Conservation (phyloP, 305 asterid genomes). For the Plantago coronopus region DNA sequence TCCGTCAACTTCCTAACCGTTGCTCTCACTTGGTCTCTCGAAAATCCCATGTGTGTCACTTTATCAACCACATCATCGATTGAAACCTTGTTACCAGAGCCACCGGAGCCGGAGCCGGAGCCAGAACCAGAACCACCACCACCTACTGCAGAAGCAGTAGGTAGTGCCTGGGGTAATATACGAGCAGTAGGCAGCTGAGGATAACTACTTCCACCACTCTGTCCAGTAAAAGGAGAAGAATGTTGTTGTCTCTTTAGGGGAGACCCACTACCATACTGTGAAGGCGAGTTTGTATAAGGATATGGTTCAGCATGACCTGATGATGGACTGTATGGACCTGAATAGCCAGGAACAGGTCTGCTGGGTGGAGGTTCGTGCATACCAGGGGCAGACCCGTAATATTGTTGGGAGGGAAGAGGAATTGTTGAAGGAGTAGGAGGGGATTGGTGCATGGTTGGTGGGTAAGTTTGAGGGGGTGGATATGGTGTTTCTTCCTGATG, state of each 20-base stretch:
- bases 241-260: conserved; percentile 55
- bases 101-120: conserved; percentile 19
- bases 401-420: conserved; percentile 48
- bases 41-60: conserved; percentile 86
- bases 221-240: conserved; percentile 43
- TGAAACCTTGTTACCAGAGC: conserved; percentile 70
- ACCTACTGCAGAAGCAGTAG: conserved; percentile 64
- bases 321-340: conserved; percentile 53
- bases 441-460: conserved; percentile 41
- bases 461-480: conserved; percentile 53
- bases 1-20: conserved; percentile 82
- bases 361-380: conserved; percentile 60
- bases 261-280: conserved; percentile 57
- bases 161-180: conserved; percentile 83
- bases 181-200: conserved; percentile 91
- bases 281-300: conserved; percentile 48
- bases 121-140: conserved; percentile 47
- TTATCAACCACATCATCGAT: conserved; percentile 90
- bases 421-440: conserved; percentile 19
- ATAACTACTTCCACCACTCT: conserved; percentile 58
- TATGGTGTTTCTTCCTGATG: conserved; percentile 70
- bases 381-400: conserved; percentile 47
- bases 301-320: conserved; percentile 61
- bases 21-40: conserved; percentile 86
- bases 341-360: conserved; percentile 62